Base-by-base conservation (phyloP, 495 filamentous ascomycete species). In the Oidiodendron maius region DNA sequence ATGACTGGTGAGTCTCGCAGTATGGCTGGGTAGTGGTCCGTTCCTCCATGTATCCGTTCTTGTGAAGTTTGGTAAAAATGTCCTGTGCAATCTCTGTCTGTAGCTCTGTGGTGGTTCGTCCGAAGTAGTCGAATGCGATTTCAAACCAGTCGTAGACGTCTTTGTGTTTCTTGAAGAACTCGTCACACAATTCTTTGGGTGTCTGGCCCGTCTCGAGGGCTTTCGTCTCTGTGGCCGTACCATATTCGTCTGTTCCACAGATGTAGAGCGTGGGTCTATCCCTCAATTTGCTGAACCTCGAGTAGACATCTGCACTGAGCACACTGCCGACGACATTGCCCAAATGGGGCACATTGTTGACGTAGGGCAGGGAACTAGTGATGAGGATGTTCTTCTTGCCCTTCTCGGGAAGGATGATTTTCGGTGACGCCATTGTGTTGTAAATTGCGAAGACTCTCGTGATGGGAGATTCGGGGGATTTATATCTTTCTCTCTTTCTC, bases 341-440 rank as follows among this genome's bases (percentile, higher is more conserved):
- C 59, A 96, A 74, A 68, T 96, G 91, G 43, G 91, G 93, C 9
- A 94, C 87, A 67, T 96, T 96, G 71, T 97, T 97, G 43, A 95
- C 90, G 62, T 96, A 97, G 35, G 88, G 58, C 8, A 76, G 56
- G 1, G 74, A 72, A 23, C 59, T 66, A 9, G 74, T 76, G 37
- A 77, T 72, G n/a, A 77, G 64, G 32, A 75, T 61, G 52, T 76
- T 76, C 41, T 69, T 57, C 59, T 72, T 66, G 44, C 73, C 73
- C 56, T 61, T 56, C 47, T 50, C 40, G 59, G 62, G 72, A 16
- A 76, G 61, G 26, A 76, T 68, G 52, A 68, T 66, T 16, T 64
- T 61, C 22, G 43, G 11, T 24, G 48, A 41, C 23, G 52, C 55
- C 55, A 61, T 58, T 30, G 26, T 12, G 26, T 30, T 5, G 12